Evolutionary conservation across 192 early-diverging fungal species (phyloP).

Genomic region (Backusella parvicylindrica): DNA sequence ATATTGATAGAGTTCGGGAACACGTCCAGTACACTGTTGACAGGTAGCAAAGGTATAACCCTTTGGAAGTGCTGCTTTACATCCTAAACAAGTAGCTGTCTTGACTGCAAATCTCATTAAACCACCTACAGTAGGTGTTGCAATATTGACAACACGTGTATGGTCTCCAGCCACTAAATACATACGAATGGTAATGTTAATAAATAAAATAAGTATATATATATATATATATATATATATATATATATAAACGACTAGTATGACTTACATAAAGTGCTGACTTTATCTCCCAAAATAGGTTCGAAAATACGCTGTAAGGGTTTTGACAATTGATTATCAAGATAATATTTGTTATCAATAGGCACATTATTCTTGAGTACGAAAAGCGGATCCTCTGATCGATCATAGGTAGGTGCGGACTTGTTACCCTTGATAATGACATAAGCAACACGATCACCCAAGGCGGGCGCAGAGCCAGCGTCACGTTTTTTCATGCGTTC

Average conservation of each 20-base stretch:
- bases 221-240: neutral
- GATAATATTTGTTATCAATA: conserved; percentile 95
- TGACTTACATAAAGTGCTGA: conserved; percentile 67
- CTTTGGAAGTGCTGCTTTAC: conserved; percentile 78
- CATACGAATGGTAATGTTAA: neutral
- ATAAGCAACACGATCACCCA: conserved; percentile 97
- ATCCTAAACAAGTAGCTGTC: conserved; percentile 88
- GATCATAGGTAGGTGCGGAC: conserved; percentile 88
- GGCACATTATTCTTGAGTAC: conserved; percentile 98
- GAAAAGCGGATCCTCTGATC: conserved; percentile 96
- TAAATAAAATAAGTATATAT: neutral
- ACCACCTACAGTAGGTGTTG: conserved; percentile 86
- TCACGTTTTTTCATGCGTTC: conserved; percentile 95
- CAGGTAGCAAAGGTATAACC: conserved; percentile 35
- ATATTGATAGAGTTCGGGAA: conserved; percentile 76
- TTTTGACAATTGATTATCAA: conserved; percentile 95
- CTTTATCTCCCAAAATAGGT: conserved; percentile 90
- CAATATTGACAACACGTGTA: conserved; percentile 77
- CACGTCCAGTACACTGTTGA: conserved; percentile 63
- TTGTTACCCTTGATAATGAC: conserved; percentile 89
- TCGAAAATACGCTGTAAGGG: conserved; percentile 94
- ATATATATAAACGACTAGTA: neutral
- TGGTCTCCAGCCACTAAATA: conserved; percentile 63
- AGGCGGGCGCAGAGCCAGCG: conserved; percentile 90
- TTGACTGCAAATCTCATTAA: conserved; percentile 95